These are phyloP conservation scores for Cyclocybe aegerita DNA, from an alignment of 768 basidiomycete species.

Conservation along the genomic window DNA sequence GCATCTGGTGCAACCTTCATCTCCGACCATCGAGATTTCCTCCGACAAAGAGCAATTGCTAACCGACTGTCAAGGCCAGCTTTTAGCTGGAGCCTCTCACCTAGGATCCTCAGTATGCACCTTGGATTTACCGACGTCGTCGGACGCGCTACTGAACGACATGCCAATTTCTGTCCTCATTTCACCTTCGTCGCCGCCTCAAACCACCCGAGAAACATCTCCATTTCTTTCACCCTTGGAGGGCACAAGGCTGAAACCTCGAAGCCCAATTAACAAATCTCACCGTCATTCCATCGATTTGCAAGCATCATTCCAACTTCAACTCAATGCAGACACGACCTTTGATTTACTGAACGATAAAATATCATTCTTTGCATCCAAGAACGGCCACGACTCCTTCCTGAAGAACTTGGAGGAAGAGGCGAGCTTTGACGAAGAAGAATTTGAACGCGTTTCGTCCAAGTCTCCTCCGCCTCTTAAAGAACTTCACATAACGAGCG, in stretches of 20 bases:
- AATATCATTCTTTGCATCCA: slow-evolving; percentile 42
- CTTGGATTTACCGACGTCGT: slow-evolving; percentile 20
- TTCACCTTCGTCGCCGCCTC: slow-evolving; percentile 22
- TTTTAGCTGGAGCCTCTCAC: background rate
- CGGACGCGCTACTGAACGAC: slow-evolving; percentile 22
- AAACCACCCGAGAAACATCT: slow-evolving; percentile 1
- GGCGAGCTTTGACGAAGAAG: slow-evolving; percentile 36
- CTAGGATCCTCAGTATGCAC: slow-evolving; percentile 25
- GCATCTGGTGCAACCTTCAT: background rate
- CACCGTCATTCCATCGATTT: slow-evolving; percentile 46
- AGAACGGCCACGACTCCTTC: slow-evolving; percentile 31
- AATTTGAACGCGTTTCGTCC: slow-evolving; percentile 8
- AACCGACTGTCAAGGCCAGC: background rate
- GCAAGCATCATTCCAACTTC: slow-evolving; percentile 46
- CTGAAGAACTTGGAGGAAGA: slow-evolving; percentile 36
- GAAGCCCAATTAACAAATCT: slow-evolving; percentile 18
- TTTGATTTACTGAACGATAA: slow-evolving; percentile 55
- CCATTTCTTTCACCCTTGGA: slow-evolving; percentile 14
- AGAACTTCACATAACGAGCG: background rate
- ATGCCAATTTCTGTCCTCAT: slow-evolving; percentile 20
- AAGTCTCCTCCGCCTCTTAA: background rate
- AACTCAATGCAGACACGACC: slow-evolving; percentile 43
- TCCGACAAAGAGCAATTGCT: background rate
- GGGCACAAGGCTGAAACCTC: slow-evolving; percentile 24
- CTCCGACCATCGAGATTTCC: slow-evolving; percentile 14